Evolutionary conservation across 1,284 basidiomycete genomes (phyloP).

Genomic region (Singerocomus rubriflavus): DNA sequence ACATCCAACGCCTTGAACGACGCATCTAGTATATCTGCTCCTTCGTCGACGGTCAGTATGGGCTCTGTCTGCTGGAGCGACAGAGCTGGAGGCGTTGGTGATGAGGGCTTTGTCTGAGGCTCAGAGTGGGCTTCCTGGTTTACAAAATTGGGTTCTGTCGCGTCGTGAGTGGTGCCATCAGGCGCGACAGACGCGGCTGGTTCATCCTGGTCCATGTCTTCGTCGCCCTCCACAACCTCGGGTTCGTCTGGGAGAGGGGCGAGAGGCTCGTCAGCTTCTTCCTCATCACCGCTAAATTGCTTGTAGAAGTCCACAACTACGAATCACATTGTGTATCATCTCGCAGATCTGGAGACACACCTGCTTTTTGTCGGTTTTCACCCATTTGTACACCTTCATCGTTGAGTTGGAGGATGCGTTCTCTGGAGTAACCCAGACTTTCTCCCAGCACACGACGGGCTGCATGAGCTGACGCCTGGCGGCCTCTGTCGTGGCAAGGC

Average conservation of each 20-base stretch:
- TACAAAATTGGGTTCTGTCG: slow-evolving; percentile 33
- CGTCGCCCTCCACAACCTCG: slow-evolving; percentile 58
- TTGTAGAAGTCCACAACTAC: slow-evolving; percentile 29
- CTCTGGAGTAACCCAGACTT: slow-evolving; percentile 59
- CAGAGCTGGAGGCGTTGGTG: slow-evolving; percentile 54
- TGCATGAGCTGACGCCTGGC: slow-evolving; percentile 78
- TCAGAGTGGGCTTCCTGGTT: slow-evolving; percentile 40
- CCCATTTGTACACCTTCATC: slow-evolving; percentile 68
- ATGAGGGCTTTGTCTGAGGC: slow-evolving; percentile 54
- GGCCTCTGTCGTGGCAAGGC: slow-evolving; percentile 69
- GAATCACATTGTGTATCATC: not conserved
- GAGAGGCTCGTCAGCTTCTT: slow-evolving; percentile 68
- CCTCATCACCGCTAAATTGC: slow-evolving; percentile 83
- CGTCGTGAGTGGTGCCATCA: slow-evolving; percentile 29
- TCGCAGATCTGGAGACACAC: slow-evolving; percentile 37
- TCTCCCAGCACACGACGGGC: slow-evolving; percentile 77
- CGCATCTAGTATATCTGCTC: slow-evolving; percentile 40
- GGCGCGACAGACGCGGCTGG: slow-evolving; percentile 48
- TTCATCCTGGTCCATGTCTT: slow-evolving; percentile 66
- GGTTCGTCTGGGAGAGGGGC: slow-evolving; percentile 73
- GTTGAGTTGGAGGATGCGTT: slow-evolving; percentile 50
- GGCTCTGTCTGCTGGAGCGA: slow-evolving; percentile 36
- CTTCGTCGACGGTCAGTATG: slow-evolving; percentile 33
- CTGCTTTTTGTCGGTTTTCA: slow-evolving; percentile 70
- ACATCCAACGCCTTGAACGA: slow-evolving; percentile 48